Conservation (phyloP, 805 yeast genomes). For the Saturnispora besseyi region DNA sequence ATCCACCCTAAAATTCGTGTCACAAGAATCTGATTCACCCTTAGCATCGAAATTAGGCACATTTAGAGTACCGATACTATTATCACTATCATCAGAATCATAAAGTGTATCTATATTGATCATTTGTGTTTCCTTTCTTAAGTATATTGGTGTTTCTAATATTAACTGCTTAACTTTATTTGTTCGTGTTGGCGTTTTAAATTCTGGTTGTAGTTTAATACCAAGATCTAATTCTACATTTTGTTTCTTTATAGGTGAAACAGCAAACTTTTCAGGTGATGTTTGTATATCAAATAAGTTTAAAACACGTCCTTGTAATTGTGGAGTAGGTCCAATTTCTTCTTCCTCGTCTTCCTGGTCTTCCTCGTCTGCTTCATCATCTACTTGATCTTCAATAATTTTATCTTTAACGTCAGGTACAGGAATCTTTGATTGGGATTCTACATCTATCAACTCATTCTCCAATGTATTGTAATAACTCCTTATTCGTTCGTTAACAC, state of each 20-base stretch:
- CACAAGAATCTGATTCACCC: background rate
- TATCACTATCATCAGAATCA: background rate
- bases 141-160: background rate
- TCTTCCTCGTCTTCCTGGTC: slow-evolving; percentile 10
- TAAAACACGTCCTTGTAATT: slow-evolving; percentile 64
- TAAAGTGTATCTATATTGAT: background rate
- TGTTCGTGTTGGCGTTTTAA: slow-evolving; percentile 13
- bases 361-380: slow-evolving; percentile 7
- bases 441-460: background rate
- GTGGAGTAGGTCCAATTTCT: slow-evolving; percentile 83
- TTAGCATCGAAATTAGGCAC: background rate
- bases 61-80: background rate
- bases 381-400: background rate
- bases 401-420: background rate
- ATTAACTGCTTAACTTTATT: background rate
- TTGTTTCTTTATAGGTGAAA: background rate
- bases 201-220: background rate
- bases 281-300: slow-evolving; percentile 39
- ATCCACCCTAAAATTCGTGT: background rate
- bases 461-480: background rate
- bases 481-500: background rate
- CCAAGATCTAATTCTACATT: background rate
- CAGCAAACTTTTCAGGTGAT: background rate
- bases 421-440: background rate
- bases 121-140: background rate